phyloP scores from a whole-genome alignment of 1,139 yeast genomes.

The Pneumocystis oryctolagi region DNA sequence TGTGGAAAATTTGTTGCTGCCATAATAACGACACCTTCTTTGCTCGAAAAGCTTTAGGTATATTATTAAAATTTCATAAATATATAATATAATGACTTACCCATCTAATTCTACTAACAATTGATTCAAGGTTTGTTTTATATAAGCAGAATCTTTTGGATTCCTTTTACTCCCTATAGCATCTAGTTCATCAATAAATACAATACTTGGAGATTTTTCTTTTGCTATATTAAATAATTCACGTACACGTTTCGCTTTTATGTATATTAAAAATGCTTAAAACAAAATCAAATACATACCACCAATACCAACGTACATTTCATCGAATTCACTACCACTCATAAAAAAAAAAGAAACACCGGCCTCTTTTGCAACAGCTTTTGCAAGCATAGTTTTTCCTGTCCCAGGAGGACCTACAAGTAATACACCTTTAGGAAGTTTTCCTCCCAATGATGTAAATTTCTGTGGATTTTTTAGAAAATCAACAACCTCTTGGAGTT shows the following conservation, averaged over 20 bases:
- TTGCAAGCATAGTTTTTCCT: slow-evolving; percentile 90
- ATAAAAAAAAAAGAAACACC: slow-evolving; percentile 96
- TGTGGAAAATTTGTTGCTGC: slow-evolving; percentile 99
- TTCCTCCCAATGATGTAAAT: slow-evolving; percentile 93
- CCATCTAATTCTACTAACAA: slow-evolving; percentile 93
- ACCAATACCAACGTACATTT: slow-evolving; percentile 95
- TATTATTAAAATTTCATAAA: neutral
- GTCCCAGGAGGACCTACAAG: slow-evolving; percentile 99
- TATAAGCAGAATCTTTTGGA: slow-evolving; percentile 94
- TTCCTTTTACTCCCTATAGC: slow-evolving; percentile 97
- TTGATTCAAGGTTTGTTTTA: slow-evolving; percentile 92
- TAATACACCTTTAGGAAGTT: slow-evolving; percentile 89
- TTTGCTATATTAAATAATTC: slow-evolving; percentile 88
- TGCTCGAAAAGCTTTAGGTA: neutral
- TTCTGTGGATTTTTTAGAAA: slow-evolving; percentile 90
- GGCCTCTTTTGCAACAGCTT: slow-evolving; percentile 99
- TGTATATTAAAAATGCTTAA: neutral
- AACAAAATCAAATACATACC: slow-evolving; percentile 22
- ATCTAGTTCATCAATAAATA: slow-evolving; percentile 90
- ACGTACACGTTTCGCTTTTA: slow-evolving; percentile 64
- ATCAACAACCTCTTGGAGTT: slow-evolving; percentile 90
- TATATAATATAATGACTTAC: slow-evolving; percentile 1
- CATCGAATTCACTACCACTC: slow-evolving; percentile 98
- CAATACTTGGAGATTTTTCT: slow-evolving; percentile 90
- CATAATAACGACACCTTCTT: slow-evolving; percentile 77